These are phyloP conservation scores for Suhomyces canberraensis DNA, from an alignment of 805 yeast species.

Conservation along the genomic window DNA sequence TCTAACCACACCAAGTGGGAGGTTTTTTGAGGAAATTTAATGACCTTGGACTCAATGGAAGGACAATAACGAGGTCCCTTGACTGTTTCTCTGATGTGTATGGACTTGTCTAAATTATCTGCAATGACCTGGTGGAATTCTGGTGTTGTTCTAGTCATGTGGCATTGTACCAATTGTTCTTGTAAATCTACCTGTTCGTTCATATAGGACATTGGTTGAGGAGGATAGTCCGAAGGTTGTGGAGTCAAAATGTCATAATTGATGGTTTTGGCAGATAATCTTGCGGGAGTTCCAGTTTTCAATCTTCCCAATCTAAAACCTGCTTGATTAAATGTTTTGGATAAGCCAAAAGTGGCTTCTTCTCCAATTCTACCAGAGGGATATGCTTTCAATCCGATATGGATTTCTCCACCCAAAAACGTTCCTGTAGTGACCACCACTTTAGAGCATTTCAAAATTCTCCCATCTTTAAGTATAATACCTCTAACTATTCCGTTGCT, in stretches of 20 bases:
- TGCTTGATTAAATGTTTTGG: constrained; percentile 68
- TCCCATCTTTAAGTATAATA: constrained; percentile 67
- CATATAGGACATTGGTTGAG: constrained; percentile 86
- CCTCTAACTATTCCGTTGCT: constrained; percentile 56
- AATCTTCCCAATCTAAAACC: constrained; percentile 85
- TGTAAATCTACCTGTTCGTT: constrained; percentile 62
- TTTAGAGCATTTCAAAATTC: constrained; percentile 52
- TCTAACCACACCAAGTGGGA: constrained; percentile 90
- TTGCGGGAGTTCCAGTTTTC: constrained; percentile 97
- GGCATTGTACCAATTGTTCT: constrained; percentile 62
- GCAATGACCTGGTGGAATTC: constrained; percentile 68
- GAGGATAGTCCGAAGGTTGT: constrained; percentile 80
- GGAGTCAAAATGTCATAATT: constrained; percentile 59
- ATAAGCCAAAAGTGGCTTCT: constrained; percentile 83
- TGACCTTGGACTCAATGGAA: constrained; percentile 85
- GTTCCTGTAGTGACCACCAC: constrained; percentile 96
- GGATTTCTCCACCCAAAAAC: constrained; percentile 90
- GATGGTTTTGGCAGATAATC: constrained; percentile 71
- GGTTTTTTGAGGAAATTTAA: constrained; percentile 71
- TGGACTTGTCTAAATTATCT: constrained; percentile 71
- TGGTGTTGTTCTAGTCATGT: constrained; percentile 74
- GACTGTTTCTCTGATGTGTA: constrained; percentile 90
- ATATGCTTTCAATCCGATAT: constrained; percentile 72
- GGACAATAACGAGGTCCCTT: constrained; percentile 98
- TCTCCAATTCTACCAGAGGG: constrained; percentile 97